Percentiles rank a stretch among this genome's conserved stretches.
Conservation (phyloP, 768 basidiomycete genomes). For the Xerocomellus amylosporus region DNA sequence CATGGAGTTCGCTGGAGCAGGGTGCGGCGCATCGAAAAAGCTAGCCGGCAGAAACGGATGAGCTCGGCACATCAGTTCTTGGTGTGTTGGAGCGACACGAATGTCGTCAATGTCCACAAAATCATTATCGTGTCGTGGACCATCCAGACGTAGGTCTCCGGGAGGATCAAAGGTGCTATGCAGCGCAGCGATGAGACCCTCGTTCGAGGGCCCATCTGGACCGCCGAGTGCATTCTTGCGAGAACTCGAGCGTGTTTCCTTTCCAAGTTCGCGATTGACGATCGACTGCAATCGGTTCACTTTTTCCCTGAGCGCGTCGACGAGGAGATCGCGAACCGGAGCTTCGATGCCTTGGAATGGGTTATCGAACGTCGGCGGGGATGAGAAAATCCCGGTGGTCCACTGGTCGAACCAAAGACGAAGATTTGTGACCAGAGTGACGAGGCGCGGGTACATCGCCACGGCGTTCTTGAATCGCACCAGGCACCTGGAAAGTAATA, state of each 20-base stretch:
- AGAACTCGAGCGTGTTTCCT: constrained; percentile 27
- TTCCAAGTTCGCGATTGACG: constrained; percentile 47
- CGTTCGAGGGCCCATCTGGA: constrained; percentile 9
- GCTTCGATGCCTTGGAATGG: constrained; percentile 33
- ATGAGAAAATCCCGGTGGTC: constrained; percentile 38
- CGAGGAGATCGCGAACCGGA: constrained; percentile 38
- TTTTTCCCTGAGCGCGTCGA: constrained; percentile 29
- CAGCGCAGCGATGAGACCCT: constrained; percentile 41
- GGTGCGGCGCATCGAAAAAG: constrained; percentile 60
- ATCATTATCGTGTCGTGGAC: constrained; percentile 71
- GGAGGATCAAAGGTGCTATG: constrained; percentile 51
- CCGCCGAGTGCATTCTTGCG: not conserved
- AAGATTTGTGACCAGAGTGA: constrained; percentile 41
- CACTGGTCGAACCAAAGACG: constrained; percentile 47
- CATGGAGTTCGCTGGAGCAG: constrained; percentile 55
- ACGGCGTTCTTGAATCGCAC: constrained; percentile 58
- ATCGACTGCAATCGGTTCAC: constrained; percentile 40
- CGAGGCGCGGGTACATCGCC: constrained; percentile 44
- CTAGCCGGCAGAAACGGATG: constrained; percentile 63
- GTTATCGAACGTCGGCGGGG: constrained; percentile 46
- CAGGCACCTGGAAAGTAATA: constrained; percentile 40
- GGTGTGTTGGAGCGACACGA: constrained; percentile 66
- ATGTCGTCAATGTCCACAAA: constrained; percentile 52
- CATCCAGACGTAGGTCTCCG: constrained; percentile 45
- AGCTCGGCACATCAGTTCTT: constrained; percentile 51